phyloP scores from a whole-genome alignment of 169 alveolate species.

The Cryptosporidium andersoni region DNA sequence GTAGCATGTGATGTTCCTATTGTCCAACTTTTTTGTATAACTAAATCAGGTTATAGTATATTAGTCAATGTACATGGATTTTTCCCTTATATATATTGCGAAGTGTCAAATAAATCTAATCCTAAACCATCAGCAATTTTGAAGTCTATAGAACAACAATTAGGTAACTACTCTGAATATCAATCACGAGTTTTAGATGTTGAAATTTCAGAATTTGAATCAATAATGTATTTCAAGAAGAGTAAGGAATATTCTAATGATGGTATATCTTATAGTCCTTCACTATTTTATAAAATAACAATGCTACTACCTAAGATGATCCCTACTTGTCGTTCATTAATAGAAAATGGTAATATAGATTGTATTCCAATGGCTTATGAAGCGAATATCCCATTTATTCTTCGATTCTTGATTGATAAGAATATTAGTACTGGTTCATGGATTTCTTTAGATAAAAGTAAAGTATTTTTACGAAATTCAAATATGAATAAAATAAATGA shows the following conservation, averaged over 20 bases:
- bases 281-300: conserved; percentile 81
- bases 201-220: conserved; percentile 75
- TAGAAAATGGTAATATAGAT: conserved; percentile 80
- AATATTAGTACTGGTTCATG: conserved; percentile 96
- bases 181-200: conserved; percentile 72
- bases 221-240: conserved; percentile 79
- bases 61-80: conserved; percentile 46
- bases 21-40: conserved; percentile 49
- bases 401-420: conserved; percentile 95
- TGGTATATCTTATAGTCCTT: not conserved
- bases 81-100: conserved; percentile 59
- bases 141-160: conserved; percentile 4
- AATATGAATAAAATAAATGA: conserved; percentile 27
- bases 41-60: conserved; percentile 22
- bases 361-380: conserved; percentile 84
- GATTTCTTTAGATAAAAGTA: conserved; percentile 83
- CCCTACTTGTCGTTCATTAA: conserved; percentile 80
- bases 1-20: conserved; percentile 21
- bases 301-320: conserved; percentile 85
- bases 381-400: conserved; percentile 95
- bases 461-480: conserved; percentile 58
- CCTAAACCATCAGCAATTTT: conserved; percentile 8
- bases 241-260: not conserved
- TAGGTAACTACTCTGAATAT: not conserved
- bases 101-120: conserved; percentile 12